Evolutionary conservation across 2,329 filamentous ascomycete genomes (phyloP), one percentile per base, ranked within the genome.

Genomic region (Emericellopsis cladophorae): DNA sequence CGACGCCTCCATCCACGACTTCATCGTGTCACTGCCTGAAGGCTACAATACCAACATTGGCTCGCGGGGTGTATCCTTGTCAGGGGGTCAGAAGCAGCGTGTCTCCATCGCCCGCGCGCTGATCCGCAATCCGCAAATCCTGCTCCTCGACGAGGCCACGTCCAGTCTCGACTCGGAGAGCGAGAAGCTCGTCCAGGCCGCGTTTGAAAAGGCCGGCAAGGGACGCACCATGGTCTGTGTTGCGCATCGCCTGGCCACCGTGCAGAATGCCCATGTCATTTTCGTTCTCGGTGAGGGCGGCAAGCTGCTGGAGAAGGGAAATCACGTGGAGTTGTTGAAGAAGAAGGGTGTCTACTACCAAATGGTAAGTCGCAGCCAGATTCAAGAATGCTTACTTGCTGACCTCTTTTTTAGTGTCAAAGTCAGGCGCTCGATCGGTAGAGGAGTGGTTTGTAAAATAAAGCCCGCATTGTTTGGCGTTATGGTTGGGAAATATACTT

Each of bases 261-360:
- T 89, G 16, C 83, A 84, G 56, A 81, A 88, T 49, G 82, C 84
- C 1, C 79, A 90, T 55, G 64, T 79, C n/a, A 89, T 89, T 34
- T 86, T 84, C 50, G 83, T 90, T 0, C 74, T 92, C 37, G 81
- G 82, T 10, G 70, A 79, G 45, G 60, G 44, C 9, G 26, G 26
- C 26, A 71, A 65, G 48, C 61, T 76, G 35, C 51, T 76, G 10
- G 73, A 76, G 54, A 60, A 68, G 52, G 73, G 72, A 10, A 74
- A 52, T 15, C 72, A 77, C 45, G 43, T 44, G 2, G 73, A 76
- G 49, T 49, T 77, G 44, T 45, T 76, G 45, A 65, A 57, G 54
- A 62, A 63, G 57, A 66, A 55, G 49, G 72, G 72, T 1, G 63
- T 72, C 6, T 76, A 76, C 45, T 76, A 69, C 67, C 62, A 71